phyloP scores from a whole-genome alignment of 2,329 filamentous ascomycete genomes.

The Pseudogymnoascus sp. region DNA sequence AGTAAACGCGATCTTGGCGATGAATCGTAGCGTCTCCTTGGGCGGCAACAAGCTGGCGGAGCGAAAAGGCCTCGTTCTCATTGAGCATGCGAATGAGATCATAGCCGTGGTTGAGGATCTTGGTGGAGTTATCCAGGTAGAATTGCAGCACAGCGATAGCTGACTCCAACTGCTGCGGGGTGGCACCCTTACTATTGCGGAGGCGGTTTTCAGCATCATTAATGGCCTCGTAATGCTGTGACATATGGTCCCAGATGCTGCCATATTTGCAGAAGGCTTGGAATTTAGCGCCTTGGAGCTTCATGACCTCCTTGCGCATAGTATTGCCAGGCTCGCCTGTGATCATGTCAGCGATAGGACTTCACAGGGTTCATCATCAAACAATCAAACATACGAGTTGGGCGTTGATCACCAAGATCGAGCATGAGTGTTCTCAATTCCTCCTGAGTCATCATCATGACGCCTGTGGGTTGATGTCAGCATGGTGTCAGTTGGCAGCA shows the following conservation, averaged over 20 bases:
- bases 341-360: not conserved
- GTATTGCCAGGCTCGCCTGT: not conserved
- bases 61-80: not conserved
- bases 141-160: not conserved
- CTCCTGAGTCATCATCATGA: not conserved
- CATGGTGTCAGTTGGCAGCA: not conserved
- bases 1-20: not conserved
- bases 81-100: not conserved
- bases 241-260: not conserved
- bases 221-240: too few relatives aligned
- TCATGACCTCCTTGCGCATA: not conserved
- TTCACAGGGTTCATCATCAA: not conserved
- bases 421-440: not conserved
- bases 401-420: not conserved
- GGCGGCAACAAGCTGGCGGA: not conserved
- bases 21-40: not conserved
- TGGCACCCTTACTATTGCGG: not conserved
- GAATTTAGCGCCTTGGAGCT: not conserved
- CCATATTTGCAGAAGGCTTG: not conserved
- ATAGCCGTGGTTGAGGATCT: not conserved
- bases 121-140: not conserved
- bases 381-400: not conserved
- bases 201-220: not conserved
- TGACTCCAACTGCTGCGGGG: not conserved
- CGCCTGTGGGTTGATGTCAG: not conserved